Conservation (phyloP, 495 filamentous ascomycete genomes). For the Tuber umbilicatum region DNA sequence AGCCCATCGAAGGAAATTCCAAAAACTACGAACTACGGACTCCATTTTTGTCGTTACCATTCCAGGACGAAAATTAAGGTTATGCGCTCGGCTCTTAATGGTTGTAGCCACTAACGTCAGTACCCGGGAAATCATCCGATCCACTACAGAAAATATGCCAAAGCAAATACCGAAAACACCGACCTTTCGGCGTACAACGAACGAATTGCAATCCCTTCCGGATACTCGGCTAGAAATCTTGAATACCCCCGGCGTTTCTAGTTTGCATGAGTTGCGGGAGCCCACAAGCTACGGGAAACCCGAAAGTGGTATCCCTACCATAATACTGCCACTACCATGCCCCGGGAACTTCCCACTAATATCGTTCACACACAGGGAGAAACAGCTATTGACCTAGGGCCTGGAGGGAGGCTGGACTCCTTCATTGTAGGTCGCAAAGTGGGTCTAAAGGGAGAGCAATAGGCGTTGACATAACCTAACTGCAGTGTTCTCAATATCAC, state of each 20-base stretch:
- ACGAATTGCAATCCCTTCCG: conserved; percentile 54
- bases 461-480: conserved; percentile 64
- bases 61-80: neutral
- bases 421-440: conserved; percentile 56
- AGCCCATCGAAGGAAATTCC: neutral
- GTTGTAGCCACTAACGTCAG: neutral
- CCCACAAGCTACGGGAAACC: conserved; percentile 52
- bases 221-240: conserved; percentile 55
- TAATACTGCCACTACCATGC: neutral
- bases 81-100: neutral
- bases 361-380: conserved; percentile 49
- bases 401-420: conserved; percentile 59
- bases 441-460: conserved; percentile 52
- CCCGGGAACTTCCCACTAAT: neutral
- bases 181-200: conserved; percentile 41
- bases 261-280: conserved; percentile 66
- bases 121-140: conserved; percentile 19
- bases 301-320: conserved; percentile 47
- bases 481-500: conserved; percentile 26
- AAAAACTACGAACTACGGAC: neutral
- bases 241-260: conserved; percentile 51
- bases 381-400: conserved; percentile 57
- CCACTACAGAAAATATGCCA: conserved; percentile 45
- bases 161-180: conserved; percentile 42
- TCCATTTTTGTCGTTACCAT: neutral